phyloP scores from a whole-genome alignment of 225 moss, liverwort and hornwort genomes.

The Polytrichum formosum region DNA sequence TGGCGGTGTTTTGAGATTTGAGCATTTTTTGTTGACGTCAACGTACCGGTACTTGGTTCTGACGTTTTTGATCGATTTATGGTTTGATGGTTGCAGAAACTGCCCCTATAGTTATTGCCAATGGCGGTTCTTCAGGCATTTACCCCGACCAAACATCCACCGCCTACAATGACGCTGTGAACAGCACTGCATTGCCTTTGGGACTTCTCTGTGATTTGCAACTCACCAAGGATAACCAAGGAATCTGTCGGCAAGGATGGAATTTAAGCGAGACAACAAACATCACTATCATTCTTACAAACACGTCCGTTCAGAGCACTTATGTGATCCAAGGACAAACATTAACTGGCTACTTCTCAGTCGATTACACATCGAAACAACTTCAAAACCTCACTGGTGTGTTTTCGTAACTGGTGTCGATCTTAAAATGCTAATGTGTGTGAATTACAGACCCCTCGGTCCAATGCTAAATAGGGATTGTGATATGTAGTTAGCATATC shows the following conservation, averaged over 20 bases:
- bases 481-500: too few relatives aligned
- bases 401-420: not conserved
- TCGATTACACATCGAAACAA: slow-evolving; percentile 36
- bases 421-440: too few relatives aligned
- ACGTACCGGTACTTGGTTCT: not conserved
- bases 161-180: slow-evolving; percentile 47
- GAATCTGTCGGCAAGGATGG: slow-evolving; percentile 79
- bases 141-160: slow-evolving; percentile 56
- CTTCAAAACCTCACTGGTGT: slow-evolving; percentile 38
- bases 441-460: too few relatives aligned
- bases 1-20: not conserved
- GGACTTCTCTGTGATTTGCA: slow-evolving; percentile 79
- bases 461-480: too few relatives aligned
- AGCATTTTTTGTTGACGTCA: not conserved
- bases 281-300: slow-evolving; percentile 20
- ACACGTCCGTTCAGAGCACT: slow-evolving; percentile 31
- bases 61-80: not conserved
- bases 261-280: slow-evolving; percentile 39
- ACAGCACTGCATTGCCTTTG: slow-evolving; percentile 39
- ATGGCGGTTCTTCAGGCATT: slow-evolving; percentile 88
- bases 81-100: slow-evolving; percentile 31
- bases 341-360: slow-evolving; percentile 48
- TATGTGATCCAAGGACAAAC: slow-evolving; percentile 42
- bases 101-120: slow-evolving; percentile 61
- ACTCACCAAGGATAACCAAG: slow-evolving; percentile 52